These are phyloP conservation scores for Lichtheimia hyalospora DNA, from an alignment of 371 early-diverging fungal genomes.

Conservation along the genomic window DNA sequence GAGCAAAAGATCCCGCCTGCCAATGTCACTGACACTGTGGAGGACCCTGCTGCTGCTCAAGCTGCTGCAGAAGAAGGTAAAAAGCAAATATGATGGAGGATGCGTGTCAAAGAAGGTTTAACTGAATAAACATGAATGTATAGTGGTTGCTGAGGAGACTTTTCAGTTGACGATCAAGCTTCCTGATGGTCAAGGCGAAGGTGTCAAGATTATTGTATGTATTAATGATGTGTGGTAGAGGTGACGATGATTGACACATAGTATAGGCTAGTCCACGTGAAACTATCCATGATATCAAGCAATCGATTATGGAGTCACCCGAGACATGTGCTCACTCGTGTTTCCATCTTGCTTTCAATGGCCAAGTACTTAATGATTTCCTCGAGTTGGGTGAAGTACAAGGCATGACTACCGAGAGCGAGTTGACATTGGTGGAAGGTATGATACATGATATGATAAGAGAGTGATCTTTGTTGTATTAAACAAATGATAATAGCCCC, in stretches of 20 bases:
- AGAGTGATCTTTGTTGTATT: not conserved
- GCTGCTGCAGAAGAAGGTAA: slow-evolving; percentile 17
- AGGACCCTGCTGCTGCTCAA: slow-evolving; percentile 12
- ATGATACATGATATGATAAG: slow-evolving; percentile 6
- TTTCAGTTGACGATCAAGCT: slow-evolving; percentile 60
- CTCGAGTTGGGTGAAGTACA: slow-evolving; percentile 76
- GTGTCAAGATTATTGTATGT: slow-evolving; percentile 56
- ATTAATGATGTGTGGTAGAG: no score
- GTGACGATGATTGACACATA: not conserved
- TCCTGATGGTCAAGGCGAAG: slow-evolving; percentile 52
- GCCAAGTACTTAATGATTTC: slow-evolving; percentile 70
- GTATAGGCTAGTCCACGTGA: slow-evolving; percentile 69
- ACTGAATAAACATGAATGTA: not conserved
- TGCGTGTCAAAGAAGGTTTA: not conserved
- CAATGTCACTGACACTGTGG: slow-evolving; percentile 9
- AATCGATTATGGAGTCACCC: slow-evolving; percentile 83
- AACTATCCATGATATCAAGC: slow-evolving; percentile 85
- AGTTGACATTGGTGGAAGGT: slow-evolving; percentile 76
- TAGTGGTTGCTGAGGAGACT: slow-evolving; percentile 52
- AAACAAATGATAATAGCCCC: slow-evolving; percentile 40
- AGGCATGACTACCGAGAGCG: slow-evolving; percentile 68
- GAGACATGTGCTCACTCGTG: slow-evolving; percentile 87
- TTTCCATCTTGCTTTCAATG: slow-evolving; percentile 80
- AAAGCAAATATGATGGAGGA: not conserved
- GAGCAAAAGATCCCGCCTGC: slow-evolving; percentile 12